A percentile compares a stretch with the other conserved stretches of the same genome.
These are phyloP conservation scores for Dinochytrium kinnereticum DNA, from an alignment of 371 early-diverging fungal species.

Conservation along the genomic window DNA sequence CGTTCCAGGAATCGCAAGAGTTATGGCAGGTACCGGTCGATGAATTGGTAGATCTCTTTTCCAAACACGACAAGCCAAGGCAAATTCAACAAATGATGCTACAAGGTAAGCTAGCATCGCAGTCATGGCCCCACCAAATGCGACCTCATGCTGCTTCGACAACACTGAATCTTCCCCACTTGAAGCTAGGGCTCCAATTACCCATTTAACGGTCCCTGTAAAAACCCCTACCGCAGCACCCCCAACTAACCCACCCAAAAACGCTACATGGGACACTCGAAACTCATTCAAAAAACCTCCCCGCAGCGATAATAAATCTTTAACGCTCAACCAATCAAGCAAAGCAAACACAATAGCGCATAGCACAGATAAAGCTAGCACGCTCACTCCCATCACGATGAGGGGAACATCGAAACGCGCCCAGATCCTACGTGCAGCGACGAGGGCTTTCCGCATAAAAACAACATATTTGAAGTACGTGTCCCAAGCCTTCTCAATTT, in stretches of 20 bases:
- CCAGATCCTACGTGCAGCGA: slow-evolving; percentile 83
- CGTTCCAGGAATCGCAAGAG: neutral
- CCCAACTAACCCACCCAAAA: slow-evolving; percentile 22
- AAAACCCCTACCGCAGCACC: slow-evolving; percentile 18
- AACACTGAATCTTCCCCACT: slow-evolving; percentile 38
- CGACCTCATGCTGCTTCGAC: slow-evolving; percentile 30
- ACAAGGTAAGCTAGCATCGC: slow-evolving; percentile 26
- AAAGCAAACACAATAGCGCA: slow-evolving; percentile 16
- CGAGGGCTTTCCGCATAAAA: slow-evolving; percentile 70
- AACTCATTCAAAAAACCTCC: neutral
- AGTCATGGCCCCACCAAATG: slow-evolving; percentile 28
- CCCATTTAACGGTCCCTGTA: slow-evolving; percentile 12
- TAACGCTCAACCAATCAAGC: slow-evolving; percentile 10
- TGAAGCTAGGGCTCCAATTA: slow-evolving; percentile 8
- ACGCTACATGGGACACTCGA: neutral
- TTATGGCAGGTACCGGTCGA: neutral
- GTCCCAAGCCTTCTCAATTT: neutral
- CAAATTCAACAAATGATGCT: slow-evolving; percentile 5
- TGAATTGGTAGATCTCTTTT: neutral
- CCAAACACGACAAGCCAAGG: neutral
- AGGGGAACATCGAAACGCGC: slow-evolving; percentile 83
- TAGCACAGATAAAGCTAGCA: slow-evolving; percentile 30
- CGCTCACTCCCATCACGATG: slow-evolving; percentile 44
- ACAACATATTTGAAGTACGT: slow-evolving; percentile 56
- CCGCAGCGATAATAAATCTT: neutral